Base-by-base conservation (phyloP, 352 stramenopile species). In the Globisporangium takayamanum region DNA sequence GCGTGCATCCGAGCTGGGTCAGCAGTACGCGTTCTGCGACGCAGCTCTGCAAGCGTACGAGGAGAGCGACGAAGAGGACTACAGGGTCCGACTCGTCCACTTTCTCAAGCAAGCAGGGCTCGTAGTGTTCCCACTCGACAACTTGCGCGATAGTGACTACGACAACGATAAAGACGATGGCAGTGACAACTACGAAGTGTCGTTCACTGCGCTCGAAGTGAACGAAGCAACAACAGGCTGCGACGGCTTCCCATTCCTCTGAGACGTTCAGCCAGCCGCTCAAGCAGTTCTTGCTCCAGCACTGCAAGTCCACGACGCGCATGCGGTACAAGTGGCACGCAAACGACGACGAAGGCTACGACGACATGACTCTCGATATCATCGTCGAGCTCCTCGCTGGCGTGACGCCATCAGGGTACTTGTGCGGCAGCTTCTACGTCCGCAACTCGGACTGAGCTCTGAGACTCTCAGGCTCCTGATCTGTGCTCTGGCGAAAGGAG, bases 221-320 rank as follows among this genome's bases (percentile, higher is more conserved):
- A 33, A 33, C 28, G 28, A 33, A 33, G 28, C 28, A 5, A 33
- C 28, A 3, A 33, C 39, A 18, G 41, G 14, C 41, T 18, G 4
- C 2, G 41, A 47, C 41, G 41, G 18, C 18, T 47, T 22, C 6
- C 41, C 5, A 5, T 6, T 26, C 18, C 8, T 49, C n/a, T 49
- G 7, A 18, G 44, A 26, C 8, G 44, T 12, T 49, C 44, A 10
- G n/a, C 2, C 33, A 18, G 30, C 4, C 18, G 6, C 50, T 55
- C 15, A 30, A 55, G 33, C 15, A 41, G 15, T 55, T 55, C 12
- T 20, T 55, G 11, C 50, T 46, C 50, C 50, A 47, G 33, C 28
- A 55, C 49, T 54, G 49, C 49, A 54, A 44, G 49, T 26, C 44
- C 18, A 22, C 14, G 41, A 18, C 15, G 15, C 41, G 41, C 18